Evolutionary conservation across 164 flowering plant species (phyloP).

Genomic region (Dillenia turbinata): DNA sequence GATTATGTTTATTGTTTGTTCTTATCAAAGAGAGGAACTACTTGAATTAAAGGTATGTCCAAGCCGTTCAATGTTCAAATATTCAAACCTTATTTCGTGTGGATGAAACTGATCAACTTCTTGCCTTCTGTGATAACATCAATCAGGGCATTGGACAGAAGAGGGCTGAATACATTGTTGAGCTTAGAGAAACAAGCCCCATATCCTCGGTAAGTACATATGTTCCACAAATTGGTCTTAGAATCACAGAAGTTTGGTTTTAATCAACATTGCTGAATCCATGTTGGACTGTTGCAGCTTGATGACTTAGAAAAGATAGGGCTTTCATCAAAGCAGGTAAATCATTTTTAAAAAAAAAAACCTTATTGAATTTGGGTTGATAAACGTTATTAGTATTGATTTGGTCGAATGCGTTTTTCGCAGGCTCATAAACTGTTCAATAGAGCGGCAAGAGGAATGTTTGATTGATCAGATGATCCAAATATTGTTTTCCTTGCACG

Average conservation of each 20-base stretch:
- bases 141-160: constrained; percentile 82
- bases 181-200: constrained; percentile 70
- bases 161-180: constrained; percentile 66
- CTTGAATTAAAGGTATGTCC: constrained; percentile 54
- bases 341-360: background rate
- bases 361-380: background rate
- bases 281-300: constrained; percentile 43
- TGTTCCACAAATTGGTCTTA: too few species aligned
- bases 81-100: background rate
- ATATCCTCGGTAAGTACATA: constrained; percentile 62
- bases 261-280: background rate
- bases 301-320: constrained; percentile 83
- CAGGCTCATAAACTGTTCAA: constrained; percentile 64
- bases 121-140: background rate
- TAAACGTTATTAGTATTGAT: background rate
- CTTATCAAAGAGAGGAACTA: constrained; percentile 65
- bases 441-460: constrained; percentile 54
- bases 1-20: constrained; percentile 7
- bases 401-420: background rate
- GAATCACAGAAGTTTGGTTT: background rate
- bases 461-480: constrained; percentile 19
- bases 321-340: constrained; percentile 83
- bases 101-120: background rate
- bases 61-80: too few species aligned
- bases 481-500: background rate